phyloP scores from a whole-genome alignment of 495 filamentous ascomycete genomes.

The Trichocladium antarcticum region DNA sequence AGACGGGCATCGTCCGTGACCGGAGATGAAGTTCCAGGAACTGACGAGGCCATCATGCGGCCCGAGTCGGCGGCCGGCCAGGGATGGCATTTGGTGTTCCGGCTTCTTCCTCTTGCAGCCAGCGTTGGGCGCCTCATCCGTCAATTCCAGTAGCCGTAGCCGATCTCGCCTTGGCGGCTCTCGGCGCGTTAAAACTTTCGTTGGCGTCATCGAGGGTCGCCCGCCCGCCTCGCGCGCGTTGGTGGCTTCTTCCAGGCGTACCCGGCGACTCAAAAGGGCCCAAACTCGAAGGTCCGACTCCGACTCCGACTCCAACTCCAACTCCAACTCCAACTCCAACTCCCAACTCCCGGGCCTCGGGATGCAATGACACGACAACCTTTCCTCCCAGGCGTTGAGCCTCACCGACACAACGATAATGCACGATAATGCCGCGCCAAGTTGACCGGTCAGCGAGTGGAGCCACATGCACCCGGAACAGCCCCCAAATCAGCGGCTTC shows the following conservation, averaged over 20 bases:
- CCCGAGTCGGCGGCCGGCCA: constrained; percentile 16
- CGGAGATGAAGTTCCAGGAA: background rate
- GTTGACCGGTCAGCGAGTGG: constrained; percentile 23
- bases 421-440: constrained; percentile 25
- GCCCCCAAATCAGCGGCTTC: constrained; percentile 5
- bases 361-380: constrained; percentile 23
- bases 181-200: too few relatives aligned
- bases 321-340: too few relatives aligned
- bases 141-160: constrained; percentile 9
- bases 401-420: constrained; percentile 25
- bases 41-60: constrained; percentile 6
- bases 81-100: constrained; percentile 7
- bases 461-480: constrained; percentile 4
- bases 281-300: too few relatives aligned
- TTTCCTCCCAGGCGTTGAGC: constrained; percentile 11
- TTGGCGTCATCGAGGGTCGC: constrained; percentile 18
- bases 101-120: constrained; percentile 5
- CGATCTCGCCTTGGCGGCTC: background rate
- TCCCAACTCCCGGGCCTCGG: background rate
- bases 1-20: background rate
- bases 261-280: too few relatives aligned
- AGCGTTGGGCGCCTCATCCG: constrained; percentile 10
- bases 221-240: background rate
- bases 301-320: too few relatives aligned
- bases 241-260: constrained; percentile 3